Evolutionary conservation across 768 basidiomycete genomes (phyloP).

Genomic region (Mycena crocata): DNA sequence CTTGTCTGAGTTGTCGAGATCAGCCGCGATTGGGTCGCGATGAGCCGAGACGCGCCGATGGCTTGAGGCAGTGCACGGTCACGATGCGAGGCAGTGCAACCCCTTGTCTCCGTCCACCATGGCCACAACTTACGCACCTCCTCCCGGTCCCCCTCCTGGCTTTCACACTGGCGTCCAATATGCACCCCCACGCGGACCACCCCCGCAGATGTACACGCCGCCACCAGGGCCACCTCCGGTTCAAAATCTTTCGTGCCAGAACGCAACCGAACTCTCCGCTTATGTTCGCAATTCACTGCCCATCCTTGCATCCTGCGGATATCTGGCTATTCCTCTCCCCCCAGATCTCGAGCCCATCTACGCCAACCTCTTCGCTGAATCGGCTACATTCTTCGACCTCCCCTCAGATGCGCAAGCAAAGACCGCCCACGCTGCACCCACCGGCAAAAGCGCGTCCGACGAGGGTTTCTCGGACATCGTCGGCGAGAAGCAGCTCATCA

Average conservation of each 20-base stretch:
- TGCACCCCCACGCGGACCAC: conserved; percentile 5
- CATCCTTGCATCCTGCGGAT: conserved; percentile 22
- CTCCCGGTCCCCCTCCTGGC: conserved; percentile 8
- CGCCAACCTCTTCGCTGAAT: conserved; percentile 17
- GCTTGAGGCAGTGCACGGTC: too few relatives aligned
- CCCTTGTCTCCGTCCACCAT: not conserved
- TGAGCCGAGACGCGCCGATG: too few relatives aligned
- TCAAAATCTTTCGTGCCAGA: conserved; percentile 4
- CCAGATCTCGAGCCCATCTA: conserved; percentile 27
- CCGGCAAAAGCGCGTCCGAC: conserved; percentile 25
- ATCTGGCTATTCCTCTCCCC: conserved; percentile 28
- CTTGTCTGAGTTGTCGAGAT: too few relatives aligned
- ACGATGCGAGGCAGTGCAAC: not conserved
- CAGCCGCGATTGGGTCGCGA: too few relatives aligned
- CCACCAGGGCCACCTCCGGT: conserved; percentile 19
- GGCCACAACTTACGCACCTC: conserved; percentile 12
- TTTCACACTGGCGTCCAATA: conserved; percentile 5
- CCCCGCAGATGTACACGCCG: conserved; percentile 17
- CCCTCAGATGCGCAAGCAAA: conserved; percentile 18
- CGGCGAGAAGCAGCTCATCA: conserved; percentile 34
- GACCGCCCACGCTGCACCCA: conserved; percentile 19
- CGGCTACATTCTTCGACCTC: conserved; percentile 25
- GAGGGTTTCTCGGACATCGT: conserved; percentile 31
- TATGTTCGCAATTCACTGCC: conserved; percentile 15
- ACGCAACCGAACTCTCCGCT: conserved; percentile 19